Conservation (phyloP, 2,329 filamentous ascomycete genomes). For the Tolypocladium guangdongense region DNA sequence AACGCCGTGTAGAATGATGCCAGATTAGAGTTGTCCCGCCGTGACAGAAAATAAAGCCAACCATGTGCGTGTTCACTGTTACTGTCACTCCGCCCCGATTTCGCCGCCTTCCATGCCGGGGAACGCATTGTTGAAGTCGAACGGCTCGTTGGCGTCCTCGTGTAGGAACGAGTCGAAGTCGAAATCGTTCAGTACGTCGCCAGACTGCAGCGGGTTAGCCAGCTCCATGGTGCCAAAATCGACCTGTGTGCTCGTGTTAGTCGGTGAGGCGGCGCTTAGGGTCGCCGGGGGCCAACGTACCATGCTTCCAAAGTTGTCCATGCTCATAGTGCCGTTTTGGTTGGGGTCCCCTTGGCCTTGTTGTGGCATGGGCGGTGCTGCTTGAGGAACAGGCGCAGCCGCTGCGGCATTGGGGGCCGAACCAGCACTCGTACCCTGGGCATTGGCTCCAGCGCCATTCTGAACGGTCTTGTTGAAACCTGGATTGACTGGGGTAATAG, state of each 20-base stretch:
- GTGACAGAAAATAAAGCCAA: slow-evolving; percentile 14
- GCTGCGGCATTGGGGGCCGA: slow-evolving; percentile 19
- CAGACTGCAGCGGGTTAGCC: slow-evolving; percentile 40
- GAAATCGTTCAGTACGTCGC: slow-evolving; percentile 54
- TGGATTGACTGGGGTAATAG: slow-evolving; percentile 48
- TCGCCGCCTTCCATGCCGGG: slow-evolving; percentile 43
- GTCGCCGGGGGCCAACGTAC: slow-evolving; percentile 22
- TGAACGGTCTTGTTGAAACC: slow-evolving; percentile 30
- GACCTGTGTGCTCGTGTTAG: slow-evolving; percentile 17
- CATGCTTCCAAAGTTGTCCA: slow-evolving; percentile 32
- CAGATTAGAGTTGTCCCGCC: slow-evolving; percentile 24
- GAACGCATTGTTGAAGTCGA: slow-evolving; percentile 45
- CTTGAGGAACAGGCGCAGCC: slow-evolving; percentile 22
- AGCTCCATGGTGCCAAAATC: slow-evolving; percentile 42
- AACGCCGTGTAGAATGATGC: slow-evolving; percentile 30
- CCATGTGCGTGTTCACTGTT: background rate
- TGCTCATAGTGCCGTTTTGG: slow-evolving; percentile 32
- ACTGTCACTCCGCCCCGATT: slow-evolving; percentile 43
- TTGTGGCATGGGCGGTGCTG: slow-evolving; percentile 30
- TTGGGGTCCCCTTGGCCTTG: slow-evolving; percentile 35
- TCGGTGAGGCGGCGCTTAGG: background rate
- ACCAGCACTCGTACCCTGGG: slow-evolving; percentile 11
- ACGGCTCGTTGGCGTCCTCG: slow-evolving; percentile 36
- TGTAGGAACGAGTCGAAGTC: slow-evolving; percentile 60
- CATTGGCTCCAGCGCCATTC: slow-evolving; percentile 16